Base-by-base conservation (phyloP, 2,329 filamentous ascomycete genomes). In the Kalmusia sp. region DNA sequence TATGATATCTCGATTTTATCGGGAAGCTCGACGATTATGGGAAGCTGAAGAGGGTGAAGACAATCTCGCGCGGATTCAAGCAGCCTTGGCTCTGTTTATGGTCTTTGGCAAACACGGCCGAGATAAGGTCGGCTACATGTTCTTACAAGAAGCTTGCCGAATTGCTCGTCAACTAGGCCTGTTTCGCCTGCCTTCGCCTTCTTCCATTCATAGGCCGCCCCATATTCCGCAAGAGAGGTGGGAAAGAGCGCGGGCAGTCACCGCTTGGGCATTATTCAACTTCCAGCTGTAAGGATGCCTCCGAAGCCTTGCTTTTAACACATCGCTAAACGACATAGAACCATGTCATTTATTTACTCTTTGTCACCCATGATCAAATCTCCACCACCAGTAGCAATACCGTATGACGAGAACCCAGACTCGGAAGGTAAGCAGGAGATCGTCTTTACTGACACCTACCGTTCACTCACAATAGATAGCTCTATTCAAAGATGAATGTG, bases 261-360 rank as follows among this genome's bases (percentile, higher is more conserved):
- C 68, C n/a, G 68, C 67, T 0, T 72, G 69, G 69, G 56, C 59
- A 4, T 34, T 69, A 9, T 65, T 70, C 51, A 71, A 70, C 25
- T 71, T 71, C 33, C 69, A 72, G 55, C 50, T 70, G 69, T 70
- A 52, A 47, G 65, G 53, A 15, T 8, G n/a, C 9, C 15, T 19
- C 9, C 6, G 21, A 33, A 17, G 15, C 9, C 21, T 3, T 27
- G 12, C 7, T n/a, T n/a, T 24, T 11, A 3, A n/a, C 11, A 27
- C 4, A 15, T 4, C 19, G 17, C 58, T 66, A 21, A 68, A 30
- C 2, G 6, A 2, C 1, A 2, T 27, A 71, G 68, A 22, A 59
- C 61, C 1, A 69, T 70, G 66, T 61, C 69, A 6, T 65, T 65
- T 17, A 63, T 57, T 1, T 69, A 66, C 38, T 63, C 61, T 12